Base-by-base conservation (phyloP, 2,329 filamentous ascomycete species). In the Sarocladium oryzae region DNA sequence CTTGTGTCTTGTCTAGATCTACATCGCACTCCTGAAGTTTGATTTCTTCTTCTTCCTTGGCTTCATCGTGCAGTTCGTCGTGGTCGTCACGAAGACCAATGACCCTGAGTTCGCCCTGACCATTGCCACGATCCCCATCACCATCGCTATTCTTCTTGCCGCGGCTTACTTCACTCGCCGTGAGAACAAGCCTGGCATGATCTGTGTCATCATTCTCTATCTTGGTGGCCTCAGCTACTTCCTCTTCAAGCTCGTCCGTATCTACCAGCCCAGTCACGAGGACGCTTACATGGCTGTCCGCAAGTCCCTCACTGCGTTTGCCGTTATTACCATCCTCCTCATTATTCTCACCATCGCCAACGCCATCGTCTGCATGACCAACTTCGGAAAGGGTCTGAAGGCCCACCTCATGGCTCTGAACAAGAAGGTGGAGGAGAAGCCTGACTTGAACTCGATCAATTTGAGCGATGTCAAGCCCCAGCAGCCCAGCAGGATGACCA, bases 21-120 rank as follows among this genome's bases (percentile, higher is more conserved):
- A 96, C 70, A 96, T 99, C 63, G 89, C 93, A 33, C 80, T 99
- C 10, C 79, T 99, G 57, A 99, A 99, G 70, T 99, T 99, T 68
- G 93, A 99, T 72, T 97, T 99, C 71, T 99, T 99, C 82, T 97
- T 99, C 77, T 99, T 99, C 78, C 82, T 99, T 49, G 93, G 92
- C 51, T 99, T 99, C 69, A 97, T 93, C 6, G 89, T 99, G 43
- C 93, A 99, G 65, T 99, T 99, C 69, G 80, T 97, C 51, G 92
- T 99, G 60, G 87, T 97, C 53, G 90, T 99, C 54, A 85, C 81
- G 40, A 74, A 76, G 40, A 79, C 75, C 54, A 78, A 78, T 45
- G 79, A 85, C 55, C 74, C 82, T 60, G 93, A 99, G 67, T 89
- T 93, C 60, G 86, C 80, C 51, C 76, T 97, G 50, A 99, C 95